These are phyloP conservation scores for Thalassiosira hispida DNA, from an alignment of 352 stramenopile genomes.

Conservation along the genomic window DNA sequence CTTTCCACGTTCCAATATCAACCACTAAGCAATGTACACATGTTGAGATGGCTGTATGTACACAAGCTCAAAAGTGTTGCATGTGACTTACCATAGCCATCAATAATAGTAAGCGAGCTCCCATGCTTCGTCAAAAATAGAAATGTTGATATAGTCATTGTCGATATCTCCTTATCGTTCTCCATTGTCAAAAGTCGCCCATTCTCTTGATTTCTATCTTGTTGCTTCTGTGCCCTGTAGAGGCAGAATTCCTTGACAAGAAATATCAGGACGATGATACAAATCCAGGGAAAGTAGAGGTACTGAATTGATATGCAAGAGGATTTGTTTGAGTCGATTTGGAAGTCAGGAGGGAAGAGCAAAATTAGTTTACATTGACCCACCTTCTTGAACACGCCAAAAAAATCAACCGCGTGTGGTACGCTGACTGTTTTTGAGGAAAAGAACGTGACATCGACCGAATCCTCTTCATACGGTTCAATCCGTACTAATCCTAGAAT, in stretches of 20 bases:
- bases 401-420: too few species aligned
- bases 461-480: constrained; percentile 21
- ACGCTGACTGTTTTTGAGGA: constrained; percentile 8
- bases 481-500: constrained; percentile 31
- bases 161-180: constrained; percentile 9
- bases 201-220: constrained; percentile 3
- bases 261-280: constrained; percentile 19
- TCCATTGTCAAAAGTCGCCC: constrained; percentile 1
- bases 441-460: constrained; percentile 23
- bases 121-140: constrained; percentile 28
- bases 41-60: too few species aligned
- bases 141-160: constrained; percentile 42
- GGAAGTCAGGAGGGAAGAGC: too few species aligned
- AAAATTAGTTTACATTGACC: too few species aligned
- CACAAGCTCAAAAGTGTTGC: too few species aligned
- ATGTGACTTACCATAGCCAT: too few species aligned
- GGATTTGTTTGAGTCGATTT: too few species aligned
- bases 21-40: too few species aligned
- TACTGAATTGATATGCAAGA: constrained; percentile 31
- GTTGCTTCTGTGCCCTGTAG: neutral
- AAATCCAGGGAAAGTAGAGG: constrained; percentile 38
- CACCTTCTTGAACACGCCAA: too few species aligned
- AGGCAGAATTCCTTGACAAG: constrained; percentile 20
- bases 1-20: constrained; percentile 26
- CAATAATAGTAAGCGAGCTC: constrained; percentile 30